Evolutionary conservation across 768 basidiomycete species (phyloP).

Genomic region (Collybia sp.): DNA sequence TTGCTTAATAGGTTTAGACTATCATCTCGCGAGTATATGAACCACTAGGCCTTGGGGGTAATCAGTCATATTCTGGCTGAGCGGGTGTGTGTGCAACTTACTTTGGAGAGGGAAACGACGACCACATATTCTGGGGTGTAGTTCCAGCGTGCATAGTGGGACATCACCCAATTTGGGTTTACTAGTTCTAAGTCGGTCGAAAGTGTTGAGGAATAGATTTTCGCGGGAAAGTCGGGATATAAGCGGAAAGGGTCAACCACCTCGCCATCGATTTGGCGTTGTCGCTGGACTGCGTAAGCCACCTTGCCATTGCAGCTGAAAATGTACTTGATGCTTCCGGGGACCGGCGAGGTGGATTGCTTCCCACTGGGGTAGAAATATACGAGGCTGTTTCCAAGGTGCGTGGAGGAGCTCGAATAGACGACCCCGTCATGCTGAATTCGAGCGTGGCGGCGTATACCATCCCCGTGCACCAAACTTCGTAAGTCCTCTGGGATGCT

Average conservation of each 20-base stretch:
- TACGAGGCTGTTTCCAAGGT: conserved; percentile 20
- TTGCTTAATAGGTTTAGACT: too few species aligned
- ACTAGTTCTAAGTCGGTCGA: conserved; percentile 9
- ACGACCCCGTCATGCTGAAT: conserved; percentile 6
- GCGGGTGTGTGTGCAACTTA: neutral
- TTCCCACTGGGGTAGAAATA: conserved; percentile 12
- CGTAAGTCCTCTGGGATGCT: neutral
- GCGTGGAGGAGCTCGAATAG: conserved; percentile 11
- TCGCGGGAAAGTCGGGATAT: conserved; percentile 16
- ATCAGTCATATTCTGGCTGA: too few species aligned
- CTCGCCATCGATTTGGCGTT: conserved; percentile 3
- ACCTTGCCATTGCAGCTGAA: conserved; percentile 1
- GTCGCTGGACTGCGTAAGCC: conserved; percentile 8
- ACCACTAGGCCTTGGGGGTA: too few species aligned
- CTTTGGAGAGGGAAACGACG: conserved; percentile 9
- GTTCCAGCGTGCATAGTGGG: conserved; percentile 15
- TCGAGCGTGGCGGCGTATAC: conserved; percentile 9
- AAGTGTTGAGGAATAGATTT: conserved; percentile 12
- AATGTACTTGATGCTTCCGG: conserved; percentile 17
- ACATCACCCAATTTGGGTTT: conserved; percentile 11
- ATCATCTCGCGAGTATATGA: too few species aligned
- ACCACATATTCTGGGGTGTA: conserved; percentile 4
- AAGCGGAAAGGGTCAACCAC: conserved; percentile 10
- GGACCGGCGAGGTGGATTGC: conserved; percentile 4
- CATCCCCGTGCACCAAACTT: neutral